Percentiles rank a stretch among this genome's conserved stretches.
These are phyloP conservation scores for Blastocystis sp. DNA, from an alignment of 352 stramenopile genomes.

Conservation along the genomic window DNA sequence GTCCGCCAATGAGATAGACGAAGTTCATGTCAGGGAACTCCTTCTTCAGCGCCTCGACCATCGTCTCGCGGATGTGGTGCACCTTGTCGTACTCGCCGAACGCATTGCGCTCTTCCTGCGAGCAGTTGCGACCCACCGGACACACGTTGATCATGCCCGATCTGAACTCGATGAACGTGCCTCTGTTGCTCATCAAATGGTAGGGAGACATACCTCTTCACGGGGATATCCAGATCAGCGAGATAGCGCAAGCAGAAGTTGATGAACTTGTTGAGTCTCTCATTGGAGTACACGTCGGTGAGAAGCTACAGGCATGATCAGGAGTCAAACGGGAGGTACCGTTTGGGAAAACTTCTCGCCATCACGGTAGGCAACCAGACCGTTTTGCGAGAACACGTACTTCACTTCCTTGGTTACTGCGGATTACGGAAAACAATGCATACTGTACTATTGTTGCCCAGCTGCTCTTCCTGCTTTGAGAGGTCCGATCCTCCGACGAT, in stretches of 20 bases:
- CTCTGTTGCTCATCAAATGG: slow-evolving; percentile 13
- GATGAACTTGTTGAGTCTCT: slow-evolving; percentile 62
- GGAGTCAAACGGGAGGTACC: not conserved
- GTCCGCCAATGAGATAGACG: slow-evolving; percentile 70
- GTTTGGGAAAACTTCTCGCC: not conserved
- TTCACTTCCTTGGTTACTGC: slow-evolving; percentile 37
- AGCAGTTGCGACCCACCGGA: slow-evolving; percentile 42
- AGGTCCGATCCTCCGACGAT: slow-evolving; percentile 65
- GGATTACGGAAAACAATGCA: not conserved
- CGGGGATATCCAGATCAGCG: slow-evolving; percentile 60
- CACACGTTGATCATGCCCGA: slow-evolving; percentile 73
- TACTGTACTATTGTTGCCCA: slow-evolving; percentile 18
- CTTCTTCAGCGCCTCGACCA: slow-evolving; percentile 53
- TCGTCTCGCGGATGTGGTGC: slow-evolving; percentile 65
- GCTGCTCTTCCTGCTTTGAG: slow-evolving; percentile 41
- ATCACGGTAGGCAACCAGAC: not conserved
- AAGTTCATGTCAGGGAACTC: slow-evolving; percentile 37
- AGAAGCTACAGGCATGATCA: slow-evolving; percentile 39
- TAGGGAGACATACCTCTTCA: slow-evolving; percentile 13
- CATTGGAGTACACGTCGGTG: slow-evolving; percentile 47
- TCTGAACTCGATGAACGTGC: slow-evolving; percentile 70
- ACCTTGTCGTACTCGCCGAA: slow-evolving; percentile 62
- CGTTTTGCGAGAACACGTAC: slow-evolving; percentile 69
- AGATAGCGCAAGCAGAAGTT: slow-evolving; percentile 60
- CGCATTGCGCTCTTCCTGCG: not conserved